These are phyloP conservation scores for Omphalotus olearius DNA, from an alignment of 1,284 basidiomycete species.

Conservation along the genomic window DNA sequence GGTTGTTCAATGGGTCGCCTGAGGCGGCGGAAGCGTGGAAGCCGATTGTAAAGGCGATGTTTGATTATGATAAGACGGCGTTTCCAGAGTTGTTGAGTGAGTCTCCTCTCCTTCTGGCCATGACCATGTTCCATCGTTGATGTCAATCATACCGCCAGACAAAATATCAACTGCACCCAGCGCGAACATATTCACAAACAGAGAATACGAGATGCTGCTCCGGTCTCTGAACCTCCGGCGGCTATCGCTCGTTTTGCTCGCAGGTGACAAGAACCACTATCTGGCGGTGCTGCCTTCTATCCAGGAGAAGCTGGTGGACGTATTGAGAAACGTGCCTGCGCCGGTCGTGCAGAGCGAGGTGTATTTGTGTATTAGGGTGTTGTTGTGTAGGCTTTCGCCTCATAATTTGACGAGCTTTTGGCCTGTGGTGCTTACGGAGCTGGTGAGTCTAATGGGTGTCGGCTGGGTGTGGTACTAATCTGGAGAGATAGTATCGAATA, in stretches of 20 bases:
- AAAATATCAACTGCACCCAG: conserved; percentile 85
- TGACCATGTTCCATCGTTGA: conserved; percentile 10
- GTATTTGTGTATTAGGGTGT: conserved; percentile 88
- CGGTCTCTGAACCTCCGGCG: conserved; percentile 89
- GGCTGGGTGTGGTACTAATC: background rate
- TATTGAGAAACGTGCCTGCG: conserved; percentile 76
- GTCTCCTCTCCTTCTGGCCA: conserved; percentile 17
- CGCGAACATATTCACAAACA: conserved; percentile 94
- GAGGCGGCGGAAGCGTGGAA: conserved; percentile 66
- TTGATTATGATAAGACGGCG: conserved; percentile 85
- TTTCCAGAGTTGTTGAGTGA: conserved; percentile 81
- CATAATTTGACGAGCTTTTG: conserved; percentile 95
- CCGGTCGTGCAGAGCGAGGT: conserved; percentile 92
- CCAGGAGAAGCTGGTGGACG: conserved; percentile 95
- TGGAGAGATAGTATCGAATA: conserved; percentile 57
- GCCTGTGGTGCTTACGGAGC: conserved; percentile 93
- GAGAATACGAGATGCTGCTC: conserved; percentile 88
- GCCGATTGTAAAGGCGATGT: conserved; percentile 74
- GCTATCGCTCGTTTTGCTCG: conserved; percentile 81
- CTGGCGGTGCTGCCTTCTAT: conserved; percentile 87
- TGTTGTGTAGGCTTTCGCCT: conserved; percentile 88
- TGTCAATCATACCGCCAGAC: conserved; percentile 35
- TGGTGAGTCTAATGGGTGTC: conserved; percentile 48
- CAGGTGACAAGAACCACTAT: conserved; percentile 88
- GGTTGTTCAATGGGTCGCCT: conserved; percentile 78